Evolutionary conservation across 305 asterid species (phyloP), one percentile per base, ranked within the genome.

Genomic region (Euphrasia arctica): DNA sequence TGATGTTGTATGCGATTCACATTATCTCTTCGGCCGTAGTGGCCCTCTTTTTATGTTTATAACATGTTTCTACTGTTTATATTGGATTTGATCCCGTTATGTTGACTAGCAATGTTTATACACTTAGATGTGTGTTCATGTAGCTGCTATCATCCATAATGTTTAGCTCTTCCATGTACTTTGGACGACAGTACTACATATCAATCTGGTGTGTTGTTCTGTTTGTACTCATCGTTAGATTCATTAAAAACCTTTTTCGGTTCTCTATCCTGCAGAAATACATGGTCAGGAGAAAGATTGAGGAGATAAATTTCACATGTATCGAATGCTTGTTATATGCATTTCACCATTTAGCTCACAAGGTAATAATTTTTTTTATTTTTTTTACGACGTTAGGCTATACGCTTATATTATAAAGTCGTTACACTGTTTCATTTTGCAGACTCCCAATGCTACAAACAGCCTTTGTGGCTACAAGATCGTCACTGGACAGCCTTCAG

Each of bases 401-500:
- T 41, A 43, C 36, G 60, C 70, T 39, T 43, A 51, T 60, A 67
- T 52, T 32, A 28, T 31, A 12, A 36, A 66, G 4, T 8, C 41
- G n/a, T 10, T 31, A 42, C 51, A 48, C 57, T 28, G 45, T 41
- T 65, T 54, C 63, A 47, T 57, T 69, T 64, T 75, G 60, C 69
- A 93, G 98, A 77, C 94, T 74, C 96, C 97, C 55, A 93, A 93
- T 78, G 84, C 95, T 61, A 83, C 98, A 14, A 90, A 90, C 72
- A 84, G 95, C 80, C 88, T 91, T 61, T 92, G 98, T 67, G 98
- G 98, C 75, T 92, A 82, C 81, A 89, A 85, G 89, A 87, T 92
- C 51, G 95, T 92, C 64, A 87, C 98, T 28, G 98, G 98, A 3
- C 98, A 92, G 70, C 97, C 98, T 68, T 92, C 98, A 64, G 98